These are phyloP conservation scores for Phoma sp. DNA, from an alignment of 2,329 filamentous ascomycete genomes.

Conservation along the genomic window DNA sequence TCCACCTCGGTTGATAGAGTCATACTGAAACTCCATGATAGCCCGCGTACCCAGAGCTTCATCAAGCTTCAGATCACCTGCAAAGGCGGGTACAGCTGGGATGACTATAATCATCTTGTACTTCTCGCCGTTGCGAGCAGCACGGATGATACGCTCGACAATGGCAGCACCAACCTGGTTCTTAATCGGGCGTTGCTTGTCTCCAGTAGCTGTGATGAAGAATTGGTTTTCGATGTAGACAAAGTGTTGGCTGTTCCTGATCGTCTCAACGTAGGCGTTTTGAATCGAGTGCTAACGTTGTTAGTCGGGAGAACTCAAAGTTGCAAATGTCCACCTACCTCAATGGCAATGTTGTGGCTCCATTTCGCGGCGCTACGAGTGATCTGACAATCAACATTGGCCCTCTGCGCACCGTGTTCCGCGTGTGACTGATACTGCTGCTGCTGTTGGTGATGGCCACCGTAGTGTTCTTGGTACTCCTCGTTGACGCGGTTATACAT, in stretches of 20 bases:
- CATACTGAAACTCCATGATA: slow-evolving; percentile 86
- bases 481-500: slow-evolving; percentile 35
- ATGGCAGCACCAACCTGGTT: slow-evolving; percentile 83
- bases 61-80: slow-evolving; percentile 77
- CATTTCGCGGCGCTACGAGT: slow-evolving; percentile 58
- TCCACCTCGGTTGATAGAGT: slow-evolving; percentile 78
- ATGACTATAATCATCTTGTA: slow-evolving; percentile 82
- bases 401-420: slow-evolving; percentile 40
- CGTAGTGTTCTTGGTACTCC: slow-evolving; percentile 36
- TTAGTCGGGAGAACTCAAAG: slow-evolving; percentile 6
- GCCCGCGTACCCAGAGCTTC: slow-evolving; percentile 78
- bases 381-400: slow-evolving; percentile 45
- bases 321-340: slow-evolving; percentile 49
- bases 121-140: slow-evolving; percentile 68
- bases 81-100: slow-evolving; percentile 81
- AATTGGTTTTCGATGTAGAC: slow-evolving; percentile 88
- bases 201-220: slow-evolving; percentile 83
- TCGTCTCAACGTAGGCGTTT: slow-evolving; percentile 81
- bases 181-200: slow-evolving; percentile 73
- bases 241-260: slow-evolving; percentile 73
- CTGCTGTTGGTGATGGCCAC: slow-evolving; percentile 24
- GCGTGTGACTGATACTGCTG: slow-evolving; percentile 37
- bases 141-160: slow-evolving; percentile 77
- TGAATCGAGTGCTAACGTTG: slow-evolving; percentile 74
- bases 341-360: slow-evolving; percentile 66